These are phyloP conservation scores for Eutrema yunnanense DNA, from an alignment of 345 rosid genomes.

Conservation along the genomic window DNA sequence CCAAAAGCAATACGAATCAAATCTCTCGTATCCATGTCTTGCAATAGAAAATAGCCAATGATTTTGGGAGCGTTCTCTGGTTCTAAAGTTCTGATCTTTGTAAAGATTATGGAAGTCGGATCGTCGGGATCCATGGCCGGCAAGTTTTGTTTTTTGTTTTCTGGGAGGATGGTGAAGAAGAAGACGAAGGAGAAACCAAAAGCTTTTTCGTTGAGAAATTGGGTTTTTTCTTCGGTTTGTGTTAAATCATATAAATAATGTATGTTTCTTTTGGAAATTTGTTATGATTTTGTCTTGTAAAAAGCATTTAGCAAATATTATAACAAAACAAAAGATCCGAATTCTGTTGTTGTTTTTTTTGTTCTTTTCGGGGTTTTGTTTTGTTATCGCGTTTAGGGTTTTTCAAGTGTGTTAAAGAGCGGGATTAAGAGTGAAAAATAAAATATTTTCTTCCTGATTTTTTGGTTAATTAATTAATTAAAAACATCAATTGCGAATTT, in stretches of 20 bases:
- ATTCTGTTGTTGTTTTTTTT: neutral
- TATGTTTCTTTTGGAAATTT: conserved; percentile 4
- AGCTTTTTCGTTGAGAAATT: neutral
- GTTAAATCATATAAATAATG: conserved; percentile 12
- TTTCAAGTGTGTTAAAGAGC: neutral
- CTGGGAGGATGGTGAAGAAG: neutral
- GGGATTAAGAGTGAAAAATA: neutral
- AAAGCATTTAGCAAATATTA: neutral
- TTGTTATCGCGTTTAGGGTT: conserved; percentile 4
- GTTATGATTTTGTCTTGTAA: conserved; percentile 1
- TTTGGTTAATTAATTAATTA: neutral
- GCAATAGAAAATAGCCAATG: conserved; percentile 76
- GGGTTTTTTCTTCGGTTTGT: neutral
- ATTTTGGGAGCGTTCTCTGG: conserved; percentile 73
- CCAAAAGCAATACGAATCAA: conserved; percentile 63
- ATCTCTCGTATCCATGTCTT: conserved; percentile 51
- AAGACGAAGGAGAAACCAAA: neutral
- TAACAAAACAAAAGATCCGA: neutral
- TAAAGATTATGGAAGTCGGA: conserved; percentile 47
- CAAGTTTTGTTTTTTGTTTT: neutral
- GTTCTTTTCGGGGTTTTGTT: neutral
- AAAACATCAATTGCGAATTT: neutral
- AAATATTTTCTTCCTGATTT: neutral
- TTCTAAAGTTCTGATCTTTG: conserved; percentile 59
- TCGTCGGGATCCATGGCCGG: conserved; percentile 65